Percentiles rank a stretch among this genome's conserved stretches.
These are phyloP conservation scores for Phytophthora europaea DNA, from an alignment of 352 stramenopile genomes.

Conservation along the genomic window DNA sequence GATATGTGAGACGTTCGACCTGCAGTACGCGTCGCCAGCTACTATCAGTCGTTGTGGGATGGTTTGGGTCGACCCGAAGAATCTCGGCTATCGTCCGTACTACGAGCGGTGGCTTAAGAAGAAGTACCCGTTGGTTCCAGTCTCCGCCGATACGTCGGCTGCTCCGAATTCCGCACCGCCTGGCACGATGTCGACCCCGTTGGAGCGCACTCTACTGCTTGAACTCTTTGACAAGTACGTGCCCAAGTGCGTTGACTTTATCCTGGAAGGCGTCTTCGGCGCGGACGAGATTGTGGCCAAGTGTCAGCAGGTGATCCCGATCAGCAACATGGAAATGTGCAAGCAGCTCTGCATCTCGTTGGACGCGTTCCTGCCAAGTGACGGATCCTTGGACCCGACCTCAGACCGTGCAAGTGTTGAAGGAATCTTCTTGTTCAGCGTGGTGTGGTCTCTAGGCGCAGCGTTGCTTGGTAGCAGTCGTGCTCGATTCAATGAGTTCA, in stretches of 20 bases:
- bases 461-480: constrained; percentile 86
- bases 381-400: constrained; percentile 54
- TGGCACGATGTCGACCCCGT: constrained; percentile 34
- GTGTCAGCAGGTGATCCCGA: constrained; percentile 93
- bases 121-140: constrained; percentile 70
- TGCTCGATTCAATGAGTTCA: constrained; percentile 91
- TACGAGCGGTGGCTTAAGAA: constrained; percentile 96
- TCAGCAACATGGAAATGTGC: constrained; percentile 96
- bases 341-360: constrained; percentile 95
- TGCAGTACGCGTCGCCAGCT: constrained; percentile 96
- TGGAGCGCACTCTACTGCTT: constrained; percentile 68
- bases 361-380: constrained; percentile 86
- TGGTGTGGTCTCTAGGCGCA: constrained; percentile 94
- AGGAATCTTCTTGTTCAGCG: constrained; percentile 94
- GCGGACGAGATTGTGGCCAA: constrained; percentile 93
- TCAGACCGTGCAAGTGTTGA: constrained; percentile 82
- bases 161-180: constrained; percentile 6
- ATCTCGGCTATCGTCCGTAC: constrained; percentile 95
- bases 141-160: constrained; percentile 2
- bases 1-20: constrained; percentile 97
- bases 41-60: constrained; percentile 97
- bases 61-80: constrained; percentile 98
- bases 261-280: constrained; percentile 91
- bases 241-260: constrained; percentile 92
- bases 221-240: constrained; percentile 97